Conservation (phyloP, 1,284 basidiomycete species). For the Leccinum huronense region DNA sequence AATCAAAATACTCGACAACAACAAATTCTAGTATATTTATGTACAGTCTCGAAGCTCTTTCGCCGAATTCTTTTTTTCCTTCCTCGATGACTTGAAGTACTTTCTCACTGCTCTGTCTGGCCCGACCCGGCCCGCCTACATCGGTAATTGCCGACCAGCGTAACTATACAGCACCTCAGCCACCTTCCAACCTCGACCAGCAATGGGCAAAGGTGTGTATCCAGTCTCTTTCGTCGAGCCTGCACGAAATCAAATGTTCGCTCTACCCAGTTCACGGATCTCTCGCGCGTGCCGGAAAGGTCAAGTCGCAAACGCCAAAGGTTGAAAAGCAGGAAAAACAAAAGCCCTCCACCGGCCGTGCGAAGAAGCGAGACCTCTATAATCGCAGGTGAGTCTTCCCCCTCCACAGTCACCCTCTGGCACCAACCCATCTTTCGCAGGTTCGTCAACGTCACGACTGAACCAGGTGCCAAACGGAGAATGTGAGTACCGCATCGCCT, state of each 20-base stretch:
- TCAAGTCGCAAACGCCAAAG: constrained; percentile 96
- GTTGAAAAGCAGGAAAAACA: constrained; percentile 98
- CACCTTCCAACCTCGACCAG: constrained; percentile 40
- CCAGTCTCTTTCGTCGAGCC: neutral
- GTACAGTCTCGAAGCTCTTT: too few relatives aligned
- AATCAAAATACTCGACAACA: constrained; percentile 19
- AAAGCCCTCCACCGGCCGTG: constrained; percentile 92
- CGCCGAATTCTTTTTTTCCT: neutral
- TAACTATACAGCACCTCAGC: constrained; percentile 25
- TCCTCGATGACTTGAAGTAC: neutral
- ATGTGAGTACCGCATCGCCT: constrained; percentile 18
- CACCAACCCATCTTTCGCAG: constrained; percentile 37
- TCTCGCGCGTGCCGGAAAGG: constrained; percentile 99
- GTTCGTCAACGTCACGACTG: constrained; percentile 90
- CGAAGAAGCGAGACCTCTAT: constrained; percentile 94
- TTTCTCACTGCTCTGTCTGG: neutral
- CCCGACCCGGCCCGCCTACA: neutral
- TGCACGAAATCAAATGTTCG: neutral
- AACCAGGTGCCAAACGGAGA: constrained; percentile 83
- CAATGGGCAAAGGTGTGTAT: constrained; percentile 61
- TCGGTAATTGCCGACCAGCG: constrained; percentile 11
- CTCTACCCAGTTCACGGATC: constrained; percentile 88
- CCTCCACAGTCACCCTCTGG: neutral
- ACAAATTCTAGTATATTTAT: neutral
- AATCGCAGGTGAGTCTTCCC: constrained; percentile 72